Evolutionary conservation across 352 stramenopile species (phyloP).

Genomic region (Thalassiosira hispida): DNA sequence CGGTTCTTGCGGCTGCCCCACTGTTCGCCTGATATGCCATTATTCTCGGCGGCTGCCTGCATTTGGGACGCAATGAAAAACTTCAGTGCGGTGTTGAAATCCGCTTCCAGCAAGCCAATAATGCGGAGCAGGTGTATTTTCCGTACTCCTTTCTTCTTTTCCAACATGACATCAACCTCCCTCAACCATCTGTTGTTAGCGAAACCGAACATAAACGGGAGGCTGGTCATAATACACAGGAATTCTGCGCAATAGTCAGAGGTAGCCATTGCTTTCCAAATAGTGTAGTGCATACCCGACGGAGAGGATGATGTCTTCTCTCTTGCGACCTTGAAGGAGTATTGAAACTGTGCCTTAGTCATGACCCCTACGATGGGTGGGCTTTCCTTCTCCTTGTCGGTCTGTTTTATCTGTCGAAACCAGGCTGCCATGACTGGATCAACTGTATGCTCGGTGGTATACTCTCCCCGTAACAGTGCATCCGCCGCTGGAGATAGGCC

Average conservation of each 20-base stretch:
- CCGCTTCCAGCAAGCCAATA: slow-evolving; percentile 46
- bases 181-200: slow-evolving; percentile 12
- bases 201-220: slow-evolving; percentile 25
- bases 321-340: slow-evolving; percentile 1
- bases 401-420: not conserved
- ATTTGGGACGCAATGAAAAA: slow-evolving; percentile 12
- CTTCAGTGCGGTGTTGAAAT: slow-evolving; percentile 33
- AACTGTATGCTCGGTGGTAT: not conserved
- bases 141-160: slow-evolving; percentile 33
- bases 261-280: slow-evolving; percentile 14
- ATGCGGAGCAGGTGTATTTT: slow-evolving; percentile 50
- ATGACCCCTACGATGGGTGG: not conserved
- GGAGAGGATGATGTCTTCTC: slow-evolving; percentile 18
- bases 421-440: not conserved
- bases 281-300: not conserved
- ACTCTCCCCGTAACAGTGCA: not conserved
- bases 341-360: not conserved
- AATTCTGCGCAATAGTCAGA: not conserved
- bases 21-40: slow-evolving; percentile 6
- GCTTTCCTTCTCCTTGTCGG: not conserved
- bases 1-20: not conserved
- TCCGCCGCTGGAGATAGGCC: not conserved
- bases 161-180: slow-evolving; percentile 39
- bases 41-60: slow-evolving; percentile 8
- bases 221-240: slow-evolving; percentile 1